Conservation (phyloP, 129 eudicot genomes). For the Erigeron canadensis region DNA sequence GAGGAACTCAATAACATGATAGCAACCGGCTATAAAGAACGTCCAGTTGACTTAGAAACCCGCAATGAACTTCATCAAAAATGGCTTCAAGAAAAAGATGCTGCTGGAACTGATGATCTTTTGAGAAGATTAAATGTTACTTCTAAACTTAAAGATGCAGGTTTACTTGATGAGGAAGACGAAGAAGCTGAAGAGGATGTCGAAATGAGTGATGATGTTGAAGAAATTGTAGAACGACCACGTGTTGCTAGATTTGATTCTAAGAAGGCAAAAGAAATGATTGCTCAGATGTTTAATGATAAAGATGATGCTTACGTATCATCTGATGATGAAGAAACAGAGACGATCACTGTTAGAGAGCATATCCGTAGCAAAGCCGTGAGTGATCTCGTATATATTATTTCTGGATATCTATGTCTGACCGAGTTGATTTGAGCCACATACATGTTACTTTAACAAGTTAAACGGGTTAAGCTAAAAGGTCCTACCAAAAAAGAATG, state of each 20-base stretch:
- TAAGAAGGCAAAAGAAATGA: slow-evolving; percentile 64
- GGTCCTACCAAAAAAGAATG: not conserved
- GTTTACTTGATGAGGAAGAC: slow-evolving; percentile 46
- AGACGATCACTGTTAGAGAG: slow-evolving; percentile 47
- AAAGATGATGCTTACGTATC: slow-evolving; percentile 66
- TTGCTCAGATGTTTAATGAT: slow-evolving; percentile 61
- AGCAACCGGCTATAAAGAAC: slow-evolving; percentile 67
- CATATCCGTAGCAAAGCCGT: slow-evolving; percentile 58
- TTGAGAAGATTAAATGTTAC: slow-evolving; percentile 58
- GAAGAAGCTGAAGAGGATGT: slow-evolving; percentile 39
- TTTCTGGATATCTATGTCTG: not conserved
- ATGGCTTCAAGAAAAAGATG: slow-evolving; percentile 97
- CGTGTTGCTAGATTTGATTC: slow-evolving; percentile 41
- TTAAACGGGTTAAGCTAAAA: not conserved
- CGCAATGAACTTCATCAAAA: slow-evolving; percentile 92
- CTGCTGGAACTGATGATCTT: slow-evolving; percentile 81
- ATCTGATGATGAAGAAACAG: slow-evolving; percentile 80
- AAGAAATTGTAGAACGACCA: slow-evolving; percentile 38
- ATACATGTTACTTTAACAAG: not conserved
- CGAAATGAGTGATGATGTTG: slow-evolving; percentile 34
- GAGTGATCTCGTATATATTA: slow-evolving; percentile 24
- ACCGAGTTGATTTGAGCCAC: not conserved
- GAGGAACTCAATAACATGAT: slow-evolving; percentile 70
- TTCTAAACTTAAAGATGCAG: slow-evolving; percentile 47
- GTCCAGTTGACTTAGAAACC: slow-evolving; percentile 54